Evolutionary conservation across 1,284 basidiomycete genomes (phyloP).

Genomic region (Hymenochaete sp.): DNA sequence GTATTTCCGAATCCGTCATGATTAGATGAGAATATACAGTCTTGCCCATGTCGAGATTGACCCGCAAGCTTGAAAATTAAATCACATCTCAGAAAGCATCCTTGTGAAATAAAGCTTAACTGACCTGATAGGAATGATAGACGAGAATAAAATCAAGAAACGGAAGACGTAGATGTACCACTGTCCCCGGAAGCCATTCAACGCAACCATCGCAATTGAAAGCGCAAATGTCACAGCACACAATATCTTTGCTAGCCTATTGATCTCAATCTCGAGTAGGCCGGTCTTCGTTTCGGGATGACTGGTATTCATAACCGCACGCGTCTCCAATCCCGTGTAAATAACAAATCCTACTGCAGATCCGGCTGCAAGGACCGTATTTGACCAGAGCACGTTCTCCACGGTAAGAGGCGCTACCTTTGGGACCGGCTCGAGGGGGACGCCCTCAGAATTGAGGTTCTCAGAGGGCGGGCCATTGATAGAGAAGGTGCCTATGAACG

Average conservation of each 20-base stretch:
- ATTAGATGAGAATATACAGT: conserved; percentile 96
- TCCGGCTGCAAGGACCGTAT: conserved; percentile 94
- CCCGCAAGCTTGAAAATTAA: conserved; percentile 64
- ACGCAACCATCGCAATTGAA: conserved; percentile 84
- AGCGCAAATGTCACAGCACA: conserved; percentile 91
- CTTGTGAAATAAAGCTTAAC: conserved; percentile 22
- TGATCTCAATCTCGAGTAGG: conserved; percentile 89
- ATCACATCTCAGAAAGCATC: not conserved
- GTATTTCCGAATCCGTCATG: conserved; percentile 88
- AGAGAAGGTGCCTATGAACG: conserved; percentile 90
- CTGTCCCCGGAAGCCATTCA: conserved; percentile 92
- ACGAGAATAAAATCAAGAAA: conserved; percentile 96
- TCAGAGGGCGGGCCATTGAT: conserved; percentile 48
- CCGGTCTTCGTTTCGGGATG: conserved; percentile 96
- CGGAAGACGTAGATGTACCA: conserved; percentile 98
- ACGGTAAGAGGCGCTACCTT: conserved; percentile 76
- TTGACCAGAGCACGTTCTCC: conserved; percentile 95
- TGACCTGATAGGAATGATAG: conserved; percentile 97
- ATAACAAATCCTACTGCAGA: conserved; percentile 88
- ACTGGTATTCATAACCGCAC: conserved; percentile 99
- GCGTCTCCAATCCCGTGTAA: conserved; percentile 91
- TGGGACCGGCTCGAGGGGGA: conserved; percentile 48
- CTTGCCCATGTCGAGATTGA: conserved; percentile 99
- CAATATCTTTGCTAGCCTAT: conserved; percentile 93
- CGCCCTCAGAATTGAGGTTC: conserved; percentile 42